Evolutionary conservation across 305 asterid species (phyloP), one percentile per base, ranked within the genome.

Genomic region (Fraxinus xanthoxyloides): DNA sequence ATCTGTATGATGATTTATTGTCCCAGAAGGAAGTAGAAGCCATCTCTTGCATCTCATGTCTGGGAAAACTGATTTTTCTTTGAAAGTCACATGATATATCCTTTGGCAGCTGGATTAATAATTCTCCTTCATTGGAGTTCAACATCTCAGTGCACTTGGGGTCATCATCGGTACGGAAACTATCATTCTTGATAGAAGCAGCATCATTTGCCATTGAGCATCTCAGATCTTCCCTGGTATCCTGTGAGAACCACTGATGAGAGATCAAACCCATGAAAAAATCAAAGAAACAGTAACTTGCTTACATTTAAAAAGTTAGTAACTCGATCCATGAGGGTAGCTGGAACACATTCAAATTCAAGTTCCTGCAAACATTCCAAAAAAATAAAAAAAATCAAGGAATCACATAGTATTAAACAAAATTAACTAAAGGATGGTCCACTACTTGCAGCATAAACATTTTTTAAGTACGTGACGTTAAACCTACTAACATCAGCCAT

Each of bases 181-280:
- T 84, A 87, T 95, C 97, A 75, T 90, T 87, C 86, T 90, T 92
- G 85, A 95, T 87, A 78, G 89, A 83, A 86, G 92, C 89, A 73
- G 97, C 97, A 89, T 95, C 98, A 85, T 91, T 94, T 79, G 97
- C 96, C 98, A 95, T 94, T 75, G 98, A 91, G 84, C 90, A 87
- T 85, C 99, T 92, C 80, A 94, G 97, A 83, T 89, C 94, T 84
- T 92, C 97, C 85, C 99, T 88, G 38, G 97, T 77, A 79, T 90
- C 93, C 97, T 93, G 90, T 38, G 79, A 77, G 48, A 80, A 85
- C 4, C 40, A 63, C 63, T 77, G 56, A 34, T 85, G 82, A 90
- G 90, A 81, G 79, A 54, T 82, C 85, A 84, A 76, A 40, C 81
- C 67, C 75, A 61, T 26, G 69, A 43, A 79, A 35, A 75, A 35